phyloP scores from a whole-genome alignment of 345 rosid species.

The Camelina laxa region DNA sequence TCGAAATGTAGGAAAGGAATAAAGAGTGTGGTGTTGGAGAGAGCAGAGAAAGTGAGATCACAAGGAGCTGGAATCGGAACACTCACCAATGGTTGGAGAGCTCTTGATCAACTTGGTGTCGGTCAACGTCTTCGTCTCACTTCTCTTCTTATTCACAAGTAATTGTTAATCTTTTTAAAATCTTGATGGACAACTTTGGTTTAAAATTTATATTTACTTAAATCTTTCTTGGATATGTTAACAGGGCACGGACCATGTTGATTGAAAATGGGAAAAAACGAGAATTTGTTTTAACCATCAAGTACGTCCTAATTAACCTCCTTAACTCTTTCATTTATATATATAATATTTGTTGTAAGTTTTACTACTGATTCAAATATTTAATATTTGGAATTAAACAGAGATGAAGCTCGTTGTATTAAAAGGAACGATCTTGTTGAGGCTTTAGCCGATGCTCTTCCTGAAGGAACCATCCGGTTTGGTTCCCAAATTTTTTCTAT shows the following conservation, averaged over 20 bases:
- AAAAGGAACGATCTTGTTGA: slow-evolving; percentile 45
- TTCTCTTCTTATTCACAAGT: slow-evolving; percentile 48
- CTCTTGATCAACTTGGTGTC: slow-evolving; percentile 62
- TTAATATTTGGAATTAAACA: slow-evolving; percentile 16
- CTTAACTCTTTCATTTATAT: neutral
- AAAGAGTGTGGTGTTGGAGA: slow-evolving; percentile 59
- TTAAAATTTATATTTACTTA: neutral
- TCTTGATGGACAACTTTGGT: neutral
- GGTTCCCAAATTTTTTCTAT: slow-evolving; percentile 36
- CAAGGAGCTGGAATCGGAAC: slow-evolving; percentile 59
- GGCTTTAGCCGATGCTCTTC: slow-evolving; percentile 45
- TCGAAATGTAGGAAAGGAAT: slow-evolving; percentile 58
- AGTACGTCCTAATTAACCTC: slow-evolving; percentile 2
- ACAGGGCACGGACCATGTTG: slow-evolving; percentile 37
- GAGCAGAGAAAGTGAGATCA: slow-evolving; percentile 52
- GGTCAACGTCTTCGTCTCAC: slow-evolving; percentile 51
- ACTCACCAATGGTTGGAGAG: slow-evolving; percentile 66
- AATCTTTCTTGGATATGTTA: neutral
- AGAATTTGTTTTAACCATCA: slow-evolving; percentile 30
- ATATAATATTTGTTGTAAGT: neutral
- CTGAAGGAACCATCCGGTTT: slow-evolving; percentile 41
- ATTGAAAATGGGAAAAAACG: slow-evolving; percentile 35
- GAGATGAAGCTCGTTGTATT: slow-evolving; percentile 44
- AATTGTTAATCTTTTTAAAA: neutral
- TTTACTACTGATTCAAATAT: neutral